Evolutionary conservation across 345 rosid genomes (phyloP).

Genomic region (Tarenaya hassleriana): DNA sequence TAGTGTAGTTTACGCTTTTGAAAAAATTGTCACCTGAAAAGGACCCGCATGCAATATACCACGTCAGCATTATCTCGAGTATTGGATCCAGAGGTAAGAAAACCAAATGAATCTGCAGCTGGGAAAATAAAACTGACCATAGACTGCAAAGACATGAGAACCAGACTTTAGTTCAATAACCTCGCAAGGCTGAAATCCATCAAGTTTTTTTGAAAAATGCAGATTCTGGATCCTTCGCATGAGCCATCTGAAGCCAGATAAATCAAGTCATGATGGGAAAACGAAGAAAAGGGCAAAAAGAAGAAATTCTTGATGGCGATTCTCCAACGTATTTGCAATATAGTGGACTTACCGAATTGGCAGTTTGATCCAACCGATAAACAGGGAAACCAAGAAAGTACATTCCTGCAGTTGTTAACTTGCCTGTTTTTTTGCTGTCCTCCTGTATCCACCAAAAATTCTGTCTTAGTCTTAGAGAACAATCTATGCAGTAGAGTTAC

Average conservation of each 20-base stretch:
- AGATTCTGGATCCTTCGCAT: slow-evolving; percentile 85
- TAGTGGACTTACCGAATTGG: slow-evolving; percentile 52
- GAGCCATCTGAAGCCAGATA: slow-evolving; percentile 49
- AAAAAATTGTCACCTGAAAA: slow-evolving; percentile 91
- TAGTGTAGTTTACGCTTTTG: slow-evolving; percentile 75
- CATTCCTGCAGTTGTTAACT: slow-evolving; percentile 91
- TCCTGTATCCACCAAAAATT: slow-evolving; percentile 40
- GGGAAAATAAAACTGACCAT: slow-evolving; percentile 52
- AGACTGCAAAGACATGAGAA: slow-evolving; percentile 83
- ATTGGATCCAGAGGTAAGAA: neutral
- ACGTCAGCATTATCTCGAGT: neutral
- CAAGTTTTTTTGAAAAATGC: slow-evolving; percentile 88
- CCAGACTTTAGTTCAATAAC: slow-evolving; percentile 85
- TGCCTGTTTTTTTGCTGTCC: slow-evolving; percentile 81
- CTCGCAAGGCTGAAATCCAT: slow-evolving; percentile 96
- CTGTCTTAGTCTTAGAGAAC: too few relatives aligned
- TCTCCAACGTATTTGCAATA: too few relatives aligned
- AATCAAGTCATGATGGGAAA: neutral
- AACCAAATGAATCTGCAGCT: neutral
- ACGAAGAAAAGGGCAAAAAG: too few relatives aligned
- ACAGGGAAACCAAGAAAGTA: slow-evolving; percentile 95
- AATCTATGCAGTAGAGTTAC: too few relatives aligned
- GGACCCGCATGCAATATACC: slow-evolving; percentile 2
- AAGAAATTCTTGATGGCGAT: too few relatives aligned
- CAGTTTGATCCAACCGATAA: slow-evolving; percentile 77